Base-by-base conservation (phyloP, 208 protist genomes). In the Acanthamoeba healyi region DNA sequence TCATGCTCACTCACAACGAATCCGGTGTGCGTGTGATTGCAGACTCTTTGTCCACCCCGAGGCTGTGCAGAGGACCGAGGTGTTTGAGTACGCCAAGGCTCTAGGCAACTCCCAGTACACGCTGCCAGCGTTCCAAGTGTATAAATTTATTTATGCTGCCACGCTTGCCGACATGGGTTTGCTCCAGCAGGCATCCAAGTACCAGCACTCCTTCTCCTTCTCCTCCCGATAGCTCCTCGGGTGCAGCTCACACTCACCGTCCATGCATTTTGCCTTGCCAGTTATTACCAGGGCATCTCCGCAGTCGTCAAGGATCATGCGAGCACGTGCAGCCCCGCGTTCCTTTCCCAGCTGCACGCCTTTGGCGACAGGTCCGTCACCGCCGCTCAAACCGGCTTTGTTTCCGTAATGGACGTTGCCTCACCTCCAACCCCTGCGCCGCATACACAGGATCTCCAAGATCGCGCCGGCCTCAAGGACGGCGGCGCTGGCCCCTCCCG, bases 111-210 rank as follows among this genome's bases (percentile, higher is more conserved):
- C 91, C 44, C 91, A 94, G 26, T 94, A 90, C 72, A 67, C 51
- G 36, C 70, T 94, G 19, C 91, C 91, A 10, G 1, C 91, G 2
- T 87, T 94, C 38, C 91, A 94, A 84, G 91, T 94, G 54, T 94
- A 81, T 36, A 94, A 94, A 63, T 91, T 94, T 87, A 87, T 94
- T 51, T 94, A 94, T 63, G 91, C 91, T 49, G 26, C 34, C 54
- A 46, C 29, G 70, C 70, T 94, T 24, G 91, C 91, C 58, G 91
- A 94, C 44, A 7, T 56, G n/a, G 91, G 91, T 32, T 29, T 94
- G 38, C 46, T 94, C 10, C 44, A 94, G 54, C 42, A 74, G 36
- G 91, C 91, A 6, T 86, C 44, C 24, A 86, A 46, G 77, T 86
- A 86, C 77, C 10, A 1, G 0, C 24, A 7, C 72, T 14, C 72